phyloP scores from a whole-genome alignment of 108 stramenopile genomes.

The Seminavis robusta region DNA sequence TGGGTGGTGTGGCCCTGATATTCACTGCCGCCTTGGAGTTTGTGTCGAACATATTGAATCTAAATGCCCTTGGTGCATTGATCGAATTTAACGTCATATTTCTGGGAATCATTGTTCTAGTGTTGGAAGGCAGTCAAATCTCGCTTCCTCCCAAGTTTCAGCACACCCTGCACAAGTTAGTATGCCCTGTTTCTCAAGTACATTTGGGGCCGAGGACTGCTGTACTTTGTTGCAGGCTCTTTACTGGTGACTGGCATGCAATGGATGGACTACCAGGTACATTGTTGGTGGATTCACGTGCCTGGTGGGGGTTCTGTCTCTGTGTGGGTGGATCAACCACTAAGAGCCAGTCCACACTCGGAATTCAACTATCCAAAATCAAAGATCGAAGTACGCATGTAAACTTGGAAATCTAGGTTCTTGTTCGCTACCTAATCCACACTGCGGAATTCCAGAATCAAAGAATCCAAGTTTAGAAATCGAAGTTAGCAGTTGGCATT shows the following conservation, averaged over 20 bases:
- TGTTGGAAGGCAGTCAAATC: constrained; percentile 32
- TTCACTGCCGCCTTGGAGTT: constrained; percentile 28
- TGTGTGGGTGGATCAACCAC: too few relatives aligned
- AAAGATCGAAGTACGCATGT: too few relatives aligned
- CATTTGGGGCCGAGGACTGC: constrained; percentile 46
- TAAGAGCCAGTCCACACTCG: too few relatives aligned
- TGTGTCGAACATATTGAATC: constrained; percentile 20
- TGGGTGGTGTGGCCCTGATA: constrained; percentile 51
- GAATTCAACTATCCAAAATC: too few relatives aligned
- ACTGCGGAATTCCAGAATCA: too few relatives aligned
- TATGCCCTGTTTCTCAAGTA: constrained; percentile 54
- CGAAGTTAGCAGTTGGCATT: too few relatives aligned
- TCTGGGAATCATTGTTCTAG: constrained; percentile 31
- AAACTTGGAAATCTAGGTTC: too few relatives aligned
- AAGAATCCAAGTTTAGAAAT: too few relatives aligned
- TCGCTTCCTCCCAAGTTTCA: constrained; percentile 8
- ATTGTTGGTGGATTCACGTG: neutral
- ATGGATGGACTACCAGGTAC: too few relatives aligned
- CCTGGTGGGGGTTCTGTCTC: neutral
- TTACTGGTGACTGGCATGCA: constrained; percentile 34
- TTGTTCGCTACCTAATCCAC: too few relatives aligned
- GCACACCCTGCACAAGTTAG: constrained; percentile 25
- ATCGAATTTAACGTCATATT: constrained; percentile 42
- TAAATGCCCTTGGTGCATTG: constrained; percentile 33
- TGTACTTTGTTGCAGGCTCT: constrained; percentile 54